Conservation (phyloP, 1,139 yeast species). For the Meyerozyma elateridarum region DNA sequence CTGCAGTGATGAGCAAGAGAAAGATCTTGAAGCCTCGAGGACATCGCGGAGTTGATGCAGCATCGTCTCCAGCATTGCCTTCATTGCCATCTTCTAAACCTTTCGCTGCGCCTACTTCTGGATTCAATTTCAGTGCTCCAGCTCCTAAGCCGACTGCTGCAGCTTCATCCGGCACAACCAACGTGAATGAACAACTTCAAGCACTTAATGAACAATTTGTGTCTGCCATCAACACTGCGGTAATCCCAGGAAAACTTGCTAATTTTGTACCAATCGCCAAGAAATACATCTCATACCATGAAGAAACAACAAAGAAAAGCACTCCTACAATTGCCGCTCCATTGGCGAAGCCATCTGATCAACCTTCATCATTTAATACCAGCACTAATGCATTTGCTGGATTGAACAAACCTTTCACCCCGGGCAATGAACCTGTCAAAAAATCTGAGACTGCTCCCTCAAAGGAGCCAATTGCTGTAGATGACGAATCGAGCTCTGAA, state of each 20-base stretch:
- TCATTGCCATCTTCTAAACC: background rate
- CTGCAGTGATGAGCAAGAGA: constrained; percentile 61
- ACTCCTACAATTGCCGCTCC: constrained; percentile 11
- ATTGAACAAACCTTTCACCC: constrained; percentile 6
- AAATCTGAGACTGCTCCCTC: constrained; percentile 6
- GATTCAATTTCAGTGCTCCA: background rate
- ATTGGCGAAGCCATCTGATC: constrained; percentile 8
- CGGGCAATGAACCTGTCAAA: background rate
- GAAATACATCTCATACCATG: constrained; percentile 57
- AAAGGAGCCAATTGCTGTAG: constrained; percentile 9
- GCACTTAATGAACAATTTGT: constrained; percentile 70
- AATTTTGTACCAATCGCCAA: constrained; percentile 54
- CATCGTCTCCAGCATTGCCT: background rate
- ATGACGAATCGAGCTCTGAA: constrained; percentile 21
- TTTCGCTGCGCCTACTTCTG: constrained; percentile 1
- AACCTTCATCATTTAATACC: constrained; percentile 6
- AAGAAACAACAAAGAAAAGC: constrained; percentile 30
- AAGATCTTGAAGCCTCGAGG: constrained; percentile 60
- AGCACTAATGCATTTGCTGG: constrained; percentile 6
- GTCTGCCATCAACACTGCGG: constrained; percentile 41
- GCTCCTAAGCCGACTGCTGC: too few relatives aligned
- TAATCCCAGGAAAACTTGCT: constrained; percentile 45
- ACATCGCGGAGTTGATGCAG: background rate
- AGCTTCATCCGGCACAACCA: constrained; percentile 8
- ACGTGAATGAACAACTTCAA: constrained; percentile 41